A percentile compares a stretch with the other conserved stretches of the same genome.
These are phyloP conservation scores for Trametes cubensis DNA, from an alignment of 768 basidiomycete species.

Conservation along the genomic window DNA sequence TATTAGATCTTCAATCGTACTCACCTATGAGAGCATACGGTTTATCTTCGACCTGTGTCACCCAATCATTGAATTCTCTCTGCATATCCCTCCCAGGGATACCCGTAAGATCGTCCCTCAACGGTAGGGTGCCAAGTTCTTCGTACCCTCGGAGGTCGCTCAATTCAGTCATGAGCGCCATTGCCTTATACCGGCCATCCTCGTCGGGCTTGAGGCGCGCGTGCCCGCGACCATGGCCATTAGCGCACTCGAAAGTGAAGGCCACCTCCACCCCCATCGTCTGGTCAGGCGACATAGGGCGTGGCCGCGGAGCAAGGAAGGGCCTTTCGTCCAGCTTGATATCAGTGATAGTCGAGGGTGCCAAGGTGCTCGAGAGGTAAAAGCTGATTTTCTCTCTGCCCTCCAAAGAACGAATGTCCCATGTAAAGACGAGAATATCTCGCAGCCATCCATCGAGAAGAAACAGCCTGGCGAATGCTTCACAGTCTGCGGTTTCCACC, in stretches of 20 bases:
- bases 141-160: conserved; percentile 40
- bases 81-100: conserved; percentile 40
- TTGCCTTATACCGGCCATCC: conserved; percentile 39
- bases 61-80: conserved; percentile 32
- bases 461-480: conserved; percentile 33
- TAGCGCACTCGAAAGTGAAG: conserved; percentile 41
- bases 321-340: conserved; percentile 33
- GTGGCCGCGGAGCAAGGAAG: conserved; percentile 23
- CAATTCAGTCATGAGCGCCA: conserved; percentile 38
- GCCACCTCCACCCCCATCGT: conserved; percentile 37
- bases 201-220: conserved; percentile 35
- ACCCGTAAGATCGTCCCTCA: conserved; percentile 41
- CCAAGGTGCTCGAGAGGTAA: conserved; percentile 35
- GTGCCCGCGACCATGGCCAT: conserved; percentile 39
- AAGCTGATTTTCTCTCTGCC: conserved; percentile 38
- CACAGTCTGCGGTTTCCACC: conserved; percentile 27
- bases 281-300: conserved; percentile 21
- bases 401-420: conserved; percentile 44
- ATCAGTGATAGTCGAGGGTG: conserved; percentile 30
- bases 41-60: conserved; percentile 41
- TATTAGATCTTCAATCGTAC: conserved; percentile 20
- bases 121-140: conserved; percentile 35
- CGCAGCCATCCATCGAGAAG: conserved; percentile 43
- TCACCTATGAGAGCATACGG: conserved; percentile 35
- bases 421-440: conserved; percentile 47